Percentiles rank a stretch among this genome's conserved stretches.
These are phyloP conservation scores for Singerocomus inundabilis DNA, from an alignment of 1,284 basidiomycete genomes.

Conservation along the genomic window DNA sequence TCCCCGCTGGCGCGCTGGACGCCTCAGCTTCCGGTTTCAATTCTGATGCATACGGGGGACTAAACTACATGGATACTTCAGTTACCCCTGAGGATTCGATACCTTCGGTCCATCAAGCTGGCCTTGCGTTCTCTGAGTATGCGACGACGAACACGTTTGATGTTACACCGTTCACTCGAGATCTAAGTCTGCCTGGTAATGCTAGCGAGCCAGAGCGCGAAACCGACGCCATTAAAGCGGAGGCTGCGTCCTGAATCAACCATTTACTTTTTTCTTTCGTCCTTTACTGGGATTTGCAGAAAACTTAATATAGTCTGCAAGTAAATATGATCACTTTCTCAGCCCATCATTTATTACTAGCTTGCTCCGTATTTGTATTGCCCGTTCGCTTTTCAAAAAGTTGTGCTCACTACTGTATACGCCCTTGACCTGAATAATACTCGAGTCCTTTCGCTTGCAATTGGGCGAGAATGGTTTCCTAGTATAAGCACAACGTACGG, in stretches of 20 bases:
- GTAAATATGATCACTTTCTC: slow-evolving; percentile 35
- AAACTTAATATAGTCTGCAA: slow-evolving; percentile 34
- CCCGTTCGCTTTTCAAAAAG: slow-evolving; percentile 29
- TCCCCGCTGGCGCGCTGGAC: slow-evolving; percentile 61
- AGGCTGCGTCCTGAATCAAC: slow-evolving; percentile 34
- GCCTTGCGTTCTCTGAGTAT: slow-evolving; percentile 68
- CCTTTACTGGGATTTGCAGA: slow-evolving; percentile 29
- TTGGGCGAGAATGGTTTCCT: slow-evolving; percentile 11
- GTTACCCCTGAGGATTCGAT: slow-evolving; percentile 59
- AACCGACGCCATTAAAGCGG: slow-evolving; percentile 47
- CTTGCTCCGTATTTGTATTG: slow-evolving; percentile 38
- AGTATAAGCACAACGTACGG: slow-evolving; percentile 19
- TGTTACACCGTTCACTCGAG: slow-evolving; percentile 63
- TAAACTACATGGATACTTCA: slow-evolving; percentile 74
- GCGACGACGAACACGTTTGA: slow-evolving; percentile 62
- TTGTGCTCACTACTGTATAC: slow-evolving; percentile 35
- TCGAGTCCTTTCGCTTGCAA: slow-evolving; percentile 16
- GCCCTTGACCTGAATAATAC: slow-evolving; percentile 33
- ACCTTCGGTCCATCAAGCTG: slow-evolving; percentile 51
- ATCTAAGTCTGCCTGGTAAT: slow-evolving; percentile 57
- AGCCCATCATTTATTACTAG: slow-evolving; percentile 36
- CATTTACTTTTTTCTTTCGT: slow-evolving; percentile 16
- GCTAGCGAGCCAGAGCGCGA: slow-evolving; percentile 54
- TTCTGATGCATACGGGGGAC: slow-evolving; percentile 62
- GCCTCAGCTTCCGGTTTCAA: slow-evolving; percentile 57